phyloP scores from a whole-genome alignment of 2,329 filamentous ascomycete genomes.

The Aspergillus intermedius region DNA sequence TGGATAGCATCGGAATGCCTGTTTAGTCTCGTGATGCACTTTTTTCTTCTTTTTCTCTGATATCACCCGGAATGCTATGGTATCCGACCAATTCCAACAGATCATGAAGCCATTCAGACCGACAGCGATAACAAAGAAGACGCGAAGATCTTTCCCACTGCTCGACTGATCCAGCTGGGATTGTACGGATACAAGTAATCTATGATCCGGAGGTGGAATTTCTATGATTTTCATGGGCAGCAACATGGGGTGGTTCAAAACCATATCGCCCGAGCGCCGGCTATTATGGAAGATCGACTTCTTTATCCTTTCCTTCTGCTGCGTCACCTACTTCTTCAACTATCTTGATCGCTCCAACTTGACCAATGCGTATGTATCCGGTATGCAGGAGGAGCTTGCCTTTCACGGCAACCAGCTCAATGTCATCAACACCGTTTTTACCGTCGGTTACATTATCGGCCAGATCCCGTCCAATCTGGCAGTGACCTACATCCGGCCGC shows the following conservation, averaged over 20 bases:
- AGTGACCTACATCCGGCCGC: constrained; percentile 20
- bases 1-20: too few relatives aligned
- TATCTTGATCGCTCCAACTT: constrained; percentile 43
- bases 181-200: too few relatives aligned
- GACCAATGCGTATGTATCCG: constrained; percentile 43
- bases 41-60: too few relatives aligned
- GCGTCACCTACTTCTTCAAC: constrained; percentile 45
- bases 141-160: too few relatives aligned
- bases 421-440: constrained; percentile 19
- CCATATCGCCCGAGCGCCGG: constrained; percentile 26
- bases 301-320: constrained; percentile 42
- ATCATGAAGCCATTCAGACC: too few relatives aligned
- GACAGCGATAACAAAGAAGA: too few relatives aligned
- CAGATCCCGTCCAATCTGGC: constrained; percentile 19
- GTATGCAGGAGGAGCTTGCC: constrained; percentile 28
- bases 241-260: neutral
- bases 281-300: constrained; percentile 48
- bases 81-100: too few relatives aligned
- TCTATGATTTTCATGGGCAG: too few relatives aligned
- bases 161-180: too few relatives aligned
- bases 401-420: constrained; percentile 27
- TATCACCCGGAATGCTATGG: too few relatives aligned
- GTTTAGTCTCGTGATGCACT: too few relatives aligned
- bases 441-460: constrained; percentile 20
- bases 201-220: too few relatives aligned